Base-by-base conservation (phyloP, 371 early-diverging fungal species). In the Saksenaea vasiformis region DNA sequence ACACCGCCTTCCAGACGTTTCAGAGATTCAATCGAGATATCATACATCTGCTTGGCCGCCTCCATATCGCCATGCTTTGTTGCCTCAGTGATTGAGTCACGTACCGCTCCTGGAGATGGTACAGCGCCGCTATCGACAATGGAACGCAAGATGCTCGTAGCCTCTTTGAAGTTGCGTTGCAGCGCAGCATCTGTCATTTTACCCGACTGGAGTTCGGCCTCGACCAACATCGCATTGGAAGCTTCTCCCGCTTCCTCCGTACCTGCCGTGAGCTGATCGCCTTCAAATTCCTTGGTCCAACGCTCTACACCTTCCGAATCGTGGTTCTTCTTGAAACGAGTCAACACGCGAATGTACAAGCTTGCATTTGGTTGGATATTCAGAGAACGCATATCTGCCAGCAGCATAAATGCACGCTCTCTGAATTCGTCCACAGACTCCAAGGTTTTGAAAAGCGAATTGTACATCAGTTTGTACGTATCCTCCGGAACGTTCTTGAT, bases 91-190 rank as follows among this genome's bases (percentile, higher is more conserved):
- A 81, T 78, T 56, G 78, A 73, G 56, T 81, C 81, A 60, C 81
- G 81, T 1, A 78, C 62, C 19, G 70, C 77, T 27, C 78, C 77
- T 9, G 78, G 74, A 0, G 76, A 65, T 43, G 81, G 81, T 0
- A 72, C 57, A 38, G 63, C 31, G 3, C 76, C 76, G 11, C 66
- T 44, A 15, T 68, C 36, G 53, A 81, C 60, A 47, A 81, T 75
- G 38, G 77, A 56, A 19, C 61, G 54, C 41, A 81, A 36, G 15
- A 74, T 56, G 3, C 66, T 58, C 7, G 71, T 8, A n/a, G 73
- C 70, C 5, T 69, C 65, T 4, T 70, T 66, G 43, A 70, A 68
- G 11, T 77, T 56, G 53, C 74, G 75, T 2, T 64, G 37, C 1
- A 76, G 34, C 27, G 70, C 74, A 56, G 54, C 56, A n/a, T 69